A percentile compares a stretch with the other conserved stretches of the same genome.
These are phyloP conservation scores for Kurtzmaniella fragi DNA, from an alignment of 805 yeast species.

Conservation along the genomic window DNA sequence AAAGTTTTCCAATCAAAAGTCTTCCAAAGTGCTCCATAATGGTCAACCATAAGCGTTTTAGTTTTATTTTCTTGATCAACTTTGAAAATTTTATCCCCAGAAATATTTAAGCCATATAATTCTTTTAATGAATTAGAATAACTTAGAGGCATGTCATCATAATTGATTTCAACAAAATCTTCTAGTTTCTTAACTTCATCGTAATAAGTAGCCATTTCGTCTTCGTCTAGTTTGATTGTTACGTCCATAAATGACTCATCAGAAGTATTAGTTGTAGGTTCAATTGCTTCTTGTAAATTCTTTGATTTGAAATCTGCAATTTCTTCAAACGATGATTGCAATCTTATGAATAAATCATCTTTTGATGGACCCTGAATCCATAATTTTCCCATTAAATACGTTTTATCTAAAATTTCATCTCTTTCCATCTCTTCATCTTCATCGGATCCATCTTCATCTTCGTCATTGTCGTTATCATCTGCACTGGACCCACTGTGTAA, in stretches of 20 bases:
- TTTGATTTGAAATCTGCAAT: slow-evolving; percentile 5
- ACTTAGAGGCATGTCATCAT: slow-evolving; percentile 10
- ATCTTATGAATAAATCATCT: slow-evolving; percentile 28
- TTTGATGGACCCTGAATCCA: slow-evolving; percentile 89
- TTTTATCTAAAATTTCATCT: slow-evolving; percentile 45
- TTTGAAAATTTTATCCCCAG: slow-evolving; percentile 1
- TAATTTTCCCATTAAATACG: slow-evolving; percentile 73
- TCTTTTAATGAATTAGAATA: slow-evolving; percentile 13
- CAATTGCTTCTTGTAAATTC: background rate
- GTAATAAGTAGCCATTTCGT: slow-evolving; percentile 9
- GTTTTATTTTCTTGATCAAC: slow-evolving; percentile 8
- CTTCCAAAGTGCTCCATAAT: slow-evolving; percentile 27
- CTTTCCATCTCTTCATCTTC: slow-evolving; percentile 37
- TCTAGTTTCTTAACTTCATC: slow-evolving; percentile 8
- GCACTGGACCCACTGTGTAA: slow-evolving; percentile 32
- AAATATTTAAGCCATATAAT: slow-evolving; percentile 16
- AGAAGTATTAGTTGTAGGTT: background rate
- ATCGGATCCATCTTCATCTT: slow-evolving; percentile 14
- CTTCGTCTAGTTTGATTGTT: background rate
- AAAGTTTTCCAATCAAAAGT: slow-evolving; percentile 13
- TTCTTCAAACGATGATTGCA: slow-evolving; percentile 8
- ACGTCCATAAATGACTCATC: background rate
- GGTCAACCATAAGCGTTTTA: slow-evolving; percentile 24
- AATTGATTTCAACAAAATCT: background rate
- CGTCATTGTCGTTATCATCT: slow-evolving; percentile 40